Percentiles rank a stretch among this genome's conserved stretches.
Conservation (phyloP, 2,329 filamentous ascomycete genomes). For the Fusarium fujikuroi region DNA sequence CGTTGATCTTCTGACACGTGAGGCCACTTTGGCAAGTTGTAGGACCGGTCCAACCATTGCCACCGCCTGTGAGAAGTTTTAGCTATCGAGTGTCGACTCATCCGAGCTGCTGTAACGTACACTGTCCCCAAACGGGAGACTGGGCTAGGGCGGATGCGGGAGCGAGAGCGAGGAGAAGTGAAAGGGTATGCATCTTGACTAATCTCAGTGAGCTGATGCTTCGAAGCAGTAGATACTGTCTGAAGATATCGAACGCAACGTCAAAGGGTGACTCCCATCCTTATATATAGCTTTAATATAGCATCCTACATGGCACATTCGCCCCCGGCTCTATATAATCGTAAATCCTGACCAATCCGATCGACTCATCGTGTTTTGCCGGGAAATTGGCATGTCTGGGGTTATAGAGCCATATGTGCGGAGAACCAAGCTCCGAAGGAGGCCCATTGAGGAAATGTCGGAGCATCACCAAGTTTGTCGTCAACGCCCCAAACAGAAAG, state of each 20-base stretch:
- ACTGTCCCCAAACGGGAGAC: conserved; percentile 16
- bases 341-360: neutral
- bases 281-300: conserved; percentile 8
- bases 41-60: neutral
- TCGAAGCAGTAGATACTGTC: neutral
- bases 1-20: conserved; percentile 20
- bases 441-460: conserved; percentile 26
- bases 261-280: neutral
- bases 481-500: conserved; percentile 7
- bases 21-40: conserved; percentile 8
- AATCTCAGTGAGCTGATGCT: neutral
- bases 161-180: conserved; percentile 7
- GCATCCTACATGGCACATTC: neutral
- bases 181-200: conserved; percentile 11
- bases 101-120: neutral
- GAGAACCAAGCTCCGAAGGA: conserved; percentile 28
- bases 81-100: neutral
- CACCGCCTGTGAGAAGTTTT: neutral
- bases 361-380: neutral
- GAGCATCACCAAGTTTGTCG: conserved; percentile 9
- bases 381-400: neutral
- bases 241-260: neutral
- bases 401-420: neutral
- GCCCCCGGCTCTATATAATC: neutral
- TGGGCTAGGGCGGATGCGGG: conserved; percentile 10